phyloP scores from a whole-genome alignment of 202 grass and related monocot species.

The Saccharum hybrid region DNA sequence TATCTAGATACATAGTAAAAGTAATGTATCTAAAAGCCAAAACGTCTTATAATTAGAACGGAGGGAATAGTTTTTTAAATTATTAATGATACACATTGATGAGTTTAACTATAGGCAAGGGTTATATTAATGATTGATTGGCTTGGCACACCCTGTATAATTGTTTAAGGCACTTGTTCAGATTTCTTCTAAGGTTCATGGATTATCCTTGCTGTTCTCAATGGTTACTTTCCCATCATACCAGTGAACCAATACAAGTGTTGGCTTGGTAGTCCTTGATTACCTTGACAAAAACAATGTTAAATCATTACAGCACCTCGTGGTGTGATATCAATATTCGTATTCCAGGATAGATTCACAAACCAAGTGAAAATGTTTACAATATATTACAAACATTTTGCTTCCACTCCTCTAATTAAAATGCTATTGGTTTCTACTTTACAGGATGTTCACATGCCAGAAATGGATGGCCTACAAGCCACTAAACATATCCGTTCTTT shows the following conservation, averaged over 20 bases:
- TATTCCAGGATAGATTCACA: conserved; percentile 4
- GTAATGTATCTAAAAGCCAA: too few species aligned
- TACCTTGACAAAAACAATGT: background rate
- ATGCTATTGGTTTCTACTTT: conserved; percentile 12
- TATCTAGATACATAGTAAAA: too few species aligned
- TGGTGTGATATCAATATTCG: conserved; percentile 35
- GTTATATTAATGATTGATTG: conserved; percentile 6
- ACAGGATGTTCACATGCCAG: conserved; percentile 96
- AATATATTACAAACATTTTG: conserved; percentile 34
- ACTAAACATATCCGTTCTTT: conserved; percentile 85
- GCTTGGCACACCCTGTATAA: background rate
- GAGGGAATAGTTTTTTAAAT: background rate
- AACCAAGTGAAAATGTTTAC: conserved; percentile 36
- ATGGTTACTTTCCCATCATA: conserved; percentile 22
- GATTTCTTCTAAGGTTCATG: conserved; percentile 11
- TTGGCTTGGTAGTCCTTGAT: background rate
- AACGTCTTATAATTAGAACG: too few species aligned
- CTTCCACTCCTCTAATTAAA: conserved; percentile 20
- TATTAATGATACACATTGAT: background rate
- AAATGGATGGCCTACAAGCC: conserved; percentile 96
- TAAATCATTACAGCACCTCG: conserved; percentile 27
- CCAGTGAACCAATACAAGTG: conserved; percentile 1
- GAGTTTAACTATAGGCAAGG: conserved; percentile 15
- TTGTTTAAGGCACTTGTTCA: conserved; percentile 16
- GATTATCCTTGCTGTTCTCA: conserved; percentile 25